phyloP scores from a whole-genome alignment of 257 asterid genomes.

The Knoxia roxburghii region DNA sequence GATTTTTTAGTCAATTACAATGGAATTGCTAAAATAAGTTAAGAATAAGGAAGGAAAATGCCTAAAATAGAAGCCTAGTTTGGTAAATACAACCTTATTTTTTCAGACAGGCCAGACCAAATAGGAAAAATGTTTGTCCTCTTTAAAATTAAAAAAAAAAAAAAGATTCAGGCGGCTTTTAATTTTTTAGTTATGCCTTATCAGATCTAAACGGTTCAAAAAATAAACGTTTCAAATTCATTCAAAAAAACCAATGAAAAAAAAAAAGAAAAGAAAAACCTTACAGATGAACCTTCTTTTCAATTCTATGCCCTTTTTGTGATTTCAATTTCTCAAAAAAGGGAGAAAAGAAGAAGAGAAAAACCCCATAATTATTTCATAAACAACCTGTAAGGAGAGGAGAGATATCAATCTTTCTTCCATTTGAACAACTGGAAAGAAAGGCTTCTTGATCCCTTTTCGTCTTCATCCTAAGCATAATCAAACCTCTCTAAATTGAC shows the following conservation, averaged over 20 bases:
- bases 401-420: not conserved
- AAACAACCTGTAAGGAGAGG: not conserved
- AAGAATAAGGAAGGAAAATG: too few relatives aligned
- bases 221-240: slow-evolving; percentile 27
- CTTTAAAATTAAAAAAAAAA: too few relatives aligned
- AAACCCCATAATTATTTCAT: not conserved
- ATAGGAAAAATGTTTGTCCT: not conserved
- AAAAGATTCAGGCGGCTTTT: slow-evolving; percentile 2
- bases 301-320: not conserved
- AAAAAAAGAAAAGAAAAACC: not conserved
- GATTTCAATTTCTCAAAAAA: not conserved
- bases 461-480: not conserved
- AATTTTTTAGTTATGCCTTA: slow-evolving; percentile 4
- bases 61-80: too few relatives aligned
- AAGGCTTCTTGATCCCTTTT: not conserved
- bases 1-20: too few relatives aligned
- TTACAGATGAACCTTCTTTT: too few relatives aligned
- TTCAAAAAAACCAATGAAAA: too few relatives aligned
- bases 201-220: slow-evolving; percentile 50
- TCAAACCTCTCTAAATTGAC: slow-evolving; percentile 10
- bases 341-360: not conserved
- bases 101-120: too few relatives aligned
- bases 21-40: too few relatives aligned
- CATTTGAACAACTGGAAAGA: not conserved
- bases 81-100: not conserved